Percentiles rank a stretch among this genome's conserved stretches.
Conservation (phyloP, 768 basidiomycete genomes). For the Leccinum truebloodii region DNA sequence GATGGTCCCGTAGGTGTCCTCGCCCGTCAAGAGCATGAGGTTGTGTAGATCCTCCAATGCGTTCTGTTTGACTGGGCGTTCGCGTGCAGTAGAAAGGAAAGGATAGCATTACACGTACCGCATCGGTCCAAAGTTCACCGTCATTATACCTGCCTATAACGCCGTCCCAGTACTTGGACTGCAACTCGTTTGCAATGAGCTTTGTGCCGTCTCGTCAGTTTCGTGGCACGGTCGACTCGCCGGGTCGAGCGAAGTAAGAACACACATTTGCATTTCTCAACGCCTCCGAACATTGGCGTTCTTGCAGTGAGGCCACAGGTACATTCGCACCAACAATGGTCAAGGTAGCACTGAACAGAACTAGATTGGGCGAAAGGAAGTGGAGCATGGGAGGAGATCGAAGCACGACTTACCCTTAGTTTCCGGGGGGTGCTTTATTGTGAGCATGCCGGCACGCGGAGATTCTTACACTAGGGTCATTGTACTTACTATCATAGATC, state of each 20-base stretch:
- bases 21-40: slow-evolving; percentile 53
- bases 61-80: slow-evolving; percentile 39
- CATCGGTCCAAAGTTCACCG: slow-evolving; percentile 58
- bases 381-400: slow-evolving; percentile 3
- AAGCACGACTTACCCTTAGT: no score
- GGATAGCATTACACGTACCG: slow-evolving; percentile 35
- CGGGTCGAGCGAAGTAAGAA: neutral
- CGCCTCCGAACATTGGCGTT: slow-evolving; percentile 9
- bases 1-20: slow-evolving; percentile 29
- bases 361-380: neutral
- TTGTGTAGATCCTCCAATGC: slow-evolving; percentile 58
- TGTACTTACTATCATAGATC: no score
- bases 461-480: no score
- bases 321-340: slow-evolving; percentile 1
- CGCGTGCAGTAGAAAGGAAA: neutral
- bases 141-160: slow-evolving; percentile 45
- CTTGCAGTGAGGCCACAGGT: neutral
- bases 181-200: slow-evolving; percentile 29
- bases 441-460: no score
- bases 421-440: no score
- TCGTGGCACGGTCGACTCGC: neutral
- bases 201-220: slow-evolving; percentile 8
- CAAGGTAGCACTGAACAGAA: neutral
- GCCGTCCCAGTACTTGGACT: slow-evolving; percentile 42
- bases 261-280: slow-evolving; percentile 15